Evolutionary conservation across 768 basidiomycete species (phyloP).

Genomic region (Tricholoma furcatifolium): DNA sequence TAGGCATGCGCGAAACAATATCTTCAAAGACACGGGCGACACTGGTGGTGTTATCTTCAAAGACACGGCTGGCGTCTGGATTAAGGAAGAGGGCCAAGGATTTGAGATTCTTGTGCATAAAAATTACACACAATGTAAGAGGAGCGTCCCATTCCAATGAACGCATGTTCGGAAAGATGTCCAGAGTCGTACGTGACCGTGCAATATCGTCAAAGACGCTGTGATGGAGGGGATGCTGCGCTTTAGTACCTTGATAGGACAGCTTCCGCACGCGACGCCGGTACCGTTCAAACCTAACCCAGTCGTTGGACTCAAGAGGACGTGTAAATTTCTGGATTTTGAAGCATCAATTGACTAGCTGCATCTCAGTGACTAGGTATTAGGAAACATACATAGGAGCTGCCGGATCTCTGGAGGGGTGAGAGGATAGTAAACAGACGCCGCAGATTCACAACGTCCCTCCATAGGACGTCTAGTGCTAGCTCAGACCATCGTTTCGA

Average conservation of each 20-base stretch:
- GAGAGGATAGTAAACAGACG: slow-evolving; percentile 49
- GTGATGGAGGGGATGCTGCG: slow-evolving; percentile 24
- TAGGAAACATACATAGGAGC: slow-evolving; percentile 25
- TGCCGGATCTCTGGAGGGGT: slow-evolving; percentile 31
- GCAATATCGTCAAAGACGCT: slow-evolving; percentile 55
- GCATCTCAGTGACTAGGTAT: background rate
- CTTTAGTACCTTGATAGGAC: slow-evolving; percentile 18
- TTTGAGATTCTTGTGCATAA: slow-evolving; percentile 57
- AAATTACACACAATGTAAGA: slow-evolving; percentile 39
- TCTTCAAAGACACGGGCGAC: slow-evolving; percentile 30
- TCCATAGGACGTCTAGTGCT: slow-evolving; percentile 60
- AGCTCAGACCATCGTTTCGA: slow-evolving; percentile 60
- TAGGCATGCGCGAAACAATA: slow-evolving; percentile 49
- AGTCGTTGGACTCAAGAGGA: slow-evolving; percentile 45
- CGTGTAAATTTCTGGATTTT: slow-evolving; percentile 37
- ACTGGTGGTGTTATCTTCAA: slow-evolving; percentile 25
- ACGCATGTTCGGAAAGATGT: slow-evolving; percentile 55
- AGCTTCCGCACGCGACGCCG: slow-evolving; percentile 46
- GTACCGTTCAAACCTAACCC: slow-evolving; percentile 56
- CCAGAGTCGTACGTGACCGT: slow-evolving; percentile 49
- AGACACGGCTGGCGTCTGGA: slow-evolving; percentile 17
- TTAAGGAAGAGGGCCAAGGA: slow-evolving; percentile 29
- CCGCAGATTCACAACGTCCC: slow-evolving; percentile 43
- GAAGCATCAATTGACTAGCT: background rate
- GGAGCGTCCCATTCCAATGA: slow-evolving; percentile 46